These are phyloP conservation scores for Pinus albicaulis DNA, from an alignment of 75 land plant species.

Conservation along the genomic window DNA sequence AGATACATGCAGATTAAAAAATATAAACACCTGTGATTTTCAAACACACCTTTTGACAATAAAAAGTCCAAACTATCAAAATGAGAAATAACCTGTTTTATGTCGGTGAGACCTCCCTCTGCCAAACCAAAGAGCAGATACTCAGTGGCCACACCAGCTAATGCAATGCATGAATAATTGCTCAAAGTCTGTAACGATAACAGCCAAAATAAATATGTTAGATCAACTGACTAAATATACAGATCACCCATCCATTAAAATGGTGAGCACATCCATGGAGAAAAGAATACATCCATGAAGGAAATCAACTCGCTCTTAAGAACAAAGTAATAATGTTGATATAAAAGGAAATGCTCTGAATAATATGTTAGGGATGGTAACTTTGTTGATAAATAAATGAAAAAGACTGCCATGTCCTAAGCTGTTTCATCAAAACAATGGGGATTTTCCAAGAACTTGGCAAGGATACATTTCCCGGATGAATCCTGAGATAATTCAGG, in stretches of 20 bases:
- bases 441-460: not conserved
- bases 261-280: too few relatives aligned
- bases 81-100: constrained; percentile 43
- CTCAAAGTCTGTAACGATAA: constrained; percentile 53
- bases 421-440: not conserved
- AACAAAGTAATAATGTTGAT: not conserved
- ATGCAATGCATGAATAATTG: constrained; percentile 85
- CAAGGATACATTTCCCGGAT: not conserved
- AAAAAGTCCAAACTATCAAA: not conserved
- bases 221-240: not conserved
- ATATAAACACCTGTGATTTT: not conserved
- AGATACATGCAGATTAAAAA: not conserved
- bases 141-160: constrained; percentile 91
- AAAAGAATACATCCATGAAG: not conserved
- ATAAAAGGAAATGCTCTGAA: not conserved
- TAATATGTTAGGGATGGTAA: not conserved
- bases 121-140: constrained; percentile 77
- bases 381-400: not conserved
- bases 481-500: not conserved
- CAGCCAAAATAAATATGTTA: constrained; percentile 6
- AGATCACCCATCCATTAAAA: not conserved
- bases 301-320: not conserved
- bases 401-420: not conserved
- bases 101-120: constrained; percentile 92
- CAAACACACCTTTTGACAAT: not conserved